Evolutionary conservation across 2,329 filamentous ascomycete genomes (phyloP).

Genomic region (Sordariomycetes sp.): DNA sequence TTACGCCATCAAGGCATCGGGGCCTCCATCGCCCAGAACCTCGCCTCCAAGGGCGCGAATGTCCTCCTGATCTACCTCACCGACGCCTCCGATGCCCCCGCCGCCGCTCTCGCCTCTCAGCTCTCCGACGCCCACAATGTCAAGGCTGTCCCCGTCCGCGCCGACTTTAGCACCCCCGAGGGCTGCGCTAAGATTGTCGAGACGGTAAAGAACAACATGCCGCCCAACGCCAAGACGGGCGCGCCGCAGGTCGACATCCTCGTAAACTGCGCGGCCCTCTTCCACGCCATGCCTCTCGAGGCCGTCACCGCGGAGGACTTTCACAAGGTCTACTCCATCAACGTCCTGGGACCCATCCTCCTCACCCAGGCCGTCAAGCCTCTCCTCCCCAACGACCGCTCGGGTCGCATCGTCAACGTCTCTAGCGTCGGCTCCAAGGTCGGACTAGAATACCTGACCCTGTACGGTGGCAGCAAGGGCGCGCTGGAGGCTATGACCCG

Average conservation of each 20-base stretch:
- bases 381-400: conserved; percentile 41
- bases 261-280: conserved; percentile 44
- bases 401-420: conserved; percentile 43
- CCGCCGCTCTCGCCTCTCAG: conserved; percentile 30
- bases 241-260: conserved; percentile 42
- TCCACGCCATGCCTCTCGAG: conserved; percentile 29
- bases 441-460: conserved; percentile 37
- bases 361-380: conserved; percentile 39
- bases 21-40: conserved; percentile 39
- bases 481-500: conserved; percentile 50
- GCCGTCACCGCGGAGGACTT: conserved; percentile 35
- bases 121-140: conserved; percentile 31
- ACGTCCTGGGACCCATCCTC: conserved; percentile 42
- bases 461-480: conserved; percentile 50
- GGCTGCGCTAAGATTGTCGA: conserved; percentile 38
- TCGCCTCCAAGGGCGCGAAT: conserved; percentile 47
- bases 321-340: conserved; percentile 39
- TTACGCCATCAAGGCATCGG: conserved; percentile 36
- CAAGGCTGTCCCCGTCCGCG: conserved; percentile 42
- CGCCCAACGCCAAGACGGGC: conserved; percentile 26
- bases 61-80: conserved; percentile 48
- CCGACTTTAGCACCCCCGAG: conserved; percentile 44
- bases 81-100: conserved; percentile 32
- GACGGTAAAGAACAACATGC: conserved; percentile 29
- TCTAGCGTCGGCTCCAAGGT: conserved; percentile 37